A percentile compares a stretch with the other conserved stretches of the same genome.
Conservation (phyloP, 1,284 basidiomycete genomes). For the Austroboletus rostrupii region DNA sequence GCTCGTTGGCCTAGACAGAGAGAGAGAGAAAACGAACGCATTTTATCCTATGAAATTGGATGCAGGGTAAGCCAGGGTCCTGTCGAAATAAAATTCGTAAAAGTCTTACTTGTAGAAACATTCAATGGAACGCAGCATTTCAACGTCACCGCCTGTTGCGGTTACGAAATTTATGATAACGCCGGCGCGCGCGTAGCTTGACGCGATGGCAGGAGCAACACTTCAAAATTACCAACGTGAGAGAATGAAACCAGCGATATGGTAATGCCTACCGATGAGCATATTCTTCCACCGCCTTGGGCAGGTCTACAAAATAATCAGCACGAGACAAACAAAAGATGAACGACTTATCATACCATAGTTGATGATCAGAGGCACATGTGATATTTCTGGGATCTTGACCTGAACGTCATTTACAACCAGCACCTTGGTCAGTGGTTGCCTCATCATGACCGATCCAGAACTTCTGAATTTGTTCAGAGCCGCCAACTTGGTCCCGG, state of each 20-base stretch:
- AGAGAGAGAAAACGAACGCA: constrained; percentile 52
- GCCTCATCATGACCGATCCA: constrained; percentile 54
- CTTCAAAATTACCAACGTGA: constrained; percentile 34
- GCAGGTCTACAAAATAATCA: constrained; percentile 61
- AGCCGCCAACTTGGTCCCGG: constrained; percentile 73
- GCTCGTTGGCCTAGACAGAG: background rate
- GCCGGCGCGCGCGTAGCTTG: constrained; percentile 76
- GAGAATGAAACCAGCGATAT: background rate
- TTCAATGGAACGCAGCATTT: constrained; percentile 96
- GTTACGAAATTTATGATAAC: constrained; percentile 95
- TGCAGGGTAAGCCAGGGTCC: constrained; percentile 8
- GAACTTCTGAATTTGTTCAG: constrained; percentile 75
- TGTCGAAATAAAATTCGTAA: background rate
- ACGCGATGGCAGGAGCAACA: constrained; percentile 77
- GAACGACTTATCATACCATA: constrained; percentile 54
- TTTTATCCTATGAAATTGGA: constrained; percentile 63
- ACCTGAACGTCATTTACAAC: constrained; percentile 90
- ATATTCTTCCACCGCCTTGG: constrained; percentile 94
- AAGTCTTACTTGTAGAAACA: constrained; percentile 83
- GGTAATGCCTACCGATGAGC: constrained; percentile 69
- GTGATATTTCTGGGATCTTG: constrained; percentile 84
- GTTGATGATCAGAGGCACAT: constrained; percentile 89
- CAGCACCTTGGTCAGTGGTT: constrained; percentile 65
- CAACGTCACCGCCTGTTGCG: constrained; percentile 93
- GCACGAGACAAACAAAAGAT: background rate